Base-by-base conservation (phyloP, 805 yeast species). In the Yarrowia phangngaensis region DNA sequence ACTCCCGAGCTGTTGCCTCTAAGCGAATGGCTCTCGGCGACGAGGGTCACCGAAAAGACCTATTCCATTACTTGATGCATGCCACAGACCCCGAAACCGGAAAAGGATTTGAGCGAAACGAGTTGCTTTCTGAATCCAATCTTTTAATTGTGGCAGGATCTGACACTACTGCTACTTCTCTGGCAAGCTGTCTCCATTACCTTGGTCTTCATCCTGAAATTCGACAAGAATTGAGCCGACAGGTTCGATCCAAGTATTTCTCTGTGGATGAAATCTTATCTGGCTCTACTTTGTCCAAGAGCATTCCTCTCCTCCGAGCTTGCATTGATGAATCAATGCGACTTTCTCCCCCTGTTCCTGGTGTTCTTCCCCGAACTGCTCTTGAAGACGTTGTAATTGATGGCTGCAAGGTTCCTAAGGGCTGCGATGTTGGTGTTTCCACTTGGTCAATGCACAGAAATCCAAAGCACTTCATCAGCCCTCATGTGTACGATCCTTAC, bases 321-420 rank as follows among this genome's bases (percentile, higher is more conserved):
- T 53, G 55, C 27, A 46, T 53, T 17, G 55, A 53, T 33, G 55
- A 53, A 16, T 50, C 55, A 20, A 53, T 53, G 55, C 36, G 55
- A 16, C 43, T 53, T 13, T 53, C 55, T 11, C 55, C 55, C 7
- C 55, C 55, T 8, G 55, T 53, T 7, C 55, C 55, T 12, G 55
- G 55, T 6, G 29, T 53, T 17, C 53, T 53, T n/a, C 55, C 55
- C 31, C 43, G 55, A 36, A 19, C 43, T n/a, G 30, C 33, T 16
- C 43, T 53, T 12, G 38, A 36, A 6, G 41, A 36, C 24, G 50
- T 51, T 26, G 31, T 31, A 2, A 46, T 53, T 17, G 51, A 29
- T 8, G 55, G 55, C 12, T 36, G 50, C 38, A 24, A 24, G 23
- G 49, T 53, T 14, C 50, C 51, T 17, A 50, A 52, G 22, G 55